Evolutionary conservation across 148 eudicot species (phyloP).

Genomic region (Oxyria digyna): DNA sequence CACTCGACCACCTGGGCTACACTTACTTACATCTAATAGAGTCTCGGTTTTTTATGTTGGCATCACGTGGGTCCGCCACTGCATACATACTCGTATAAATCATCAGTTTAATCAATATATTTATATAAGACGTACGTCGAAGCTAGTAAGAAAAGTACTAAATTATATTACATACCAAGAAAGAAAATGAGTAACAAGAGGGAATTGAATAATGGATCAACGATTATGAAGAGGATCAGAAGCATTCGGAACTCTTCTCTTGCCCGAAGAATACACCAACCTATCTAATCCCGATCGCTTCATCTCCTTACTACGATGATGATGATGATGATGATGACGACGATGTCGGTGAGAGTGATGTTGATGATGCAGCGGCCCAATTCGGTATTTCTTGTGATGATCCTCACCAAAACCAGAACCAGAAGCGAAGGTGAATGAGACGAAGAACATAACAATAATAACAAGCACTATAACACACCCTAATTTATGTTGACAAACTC

Average conservation of each 20-base stretch:
- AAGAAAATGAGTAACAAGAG: background rate
- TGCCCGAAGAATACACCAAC: background rate
- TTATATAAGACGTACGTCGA: too few relatives aligned
- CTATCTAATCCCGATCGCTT: background rate
- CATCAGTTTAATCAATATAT: too few relatives aligned
- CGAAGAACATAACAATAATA: background rate
- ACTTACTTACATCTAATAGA: too few relatives aligned
- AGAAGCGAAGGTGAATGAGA: too few relatives aligned
- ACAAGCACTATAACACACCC: background rate
- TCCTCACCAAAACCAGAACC: too few relatives aligned
- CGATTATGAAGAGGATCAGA: constrained; percentile 3
- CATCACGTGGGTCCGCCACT: too few relatives aligned
- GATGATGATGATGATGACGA: background rate
- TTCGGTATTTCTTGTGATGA: background rate
- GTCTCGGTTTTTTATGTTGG: too few relatives aligned
- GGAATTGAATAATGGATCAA: background rate
- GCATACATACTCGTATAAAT: too few relatives aligned
- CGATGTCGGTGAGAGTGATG: background rate
- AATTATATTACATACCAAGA: background rate
- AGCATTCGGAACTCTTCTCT: constrained; percentile 3
- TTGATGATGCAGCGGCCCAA: background rate
- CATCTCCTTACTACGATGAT: background rate
- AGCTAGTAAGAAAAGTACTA: too few relatives aligned
- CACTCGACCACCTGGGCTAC: too few relatives aligned
- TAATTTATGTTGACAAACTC: background rate